phyloP scores from a whole-genome alignment of 2,329 filamentous ascomycete genomes.

The Pestalotiopsis sp. region DNA sequence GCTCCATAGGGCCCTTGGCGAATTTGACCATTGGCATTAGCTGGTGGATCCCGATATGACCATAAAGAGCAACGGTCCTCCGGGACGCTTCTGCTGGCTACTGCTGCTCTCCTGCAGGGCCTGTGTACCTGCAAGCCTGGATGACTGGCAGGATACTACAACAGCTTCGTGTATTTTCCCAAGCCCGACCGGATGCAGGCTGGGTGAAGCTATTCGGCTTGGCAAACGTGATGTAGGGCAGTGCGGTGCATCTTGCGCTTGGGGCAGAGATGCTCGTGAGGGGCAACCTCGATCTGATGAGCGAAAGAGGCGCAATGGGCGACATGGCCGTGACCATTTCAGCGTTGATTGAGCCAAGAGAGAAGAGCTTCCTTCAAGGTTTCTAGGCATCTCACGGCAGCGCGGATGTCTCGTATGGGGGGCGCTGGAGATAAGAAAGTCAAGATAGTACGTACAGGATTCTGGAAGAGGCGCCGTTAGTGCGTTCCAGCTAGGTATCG shows the following conservation, averaged over 20 bases:
- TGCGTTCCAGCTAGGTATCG: not conserved
- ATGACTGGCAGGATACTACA: constrained; percentile 1
- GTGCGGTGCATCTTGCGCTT: not conserved
- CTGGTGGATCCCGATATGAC: constrained; percentile 6
- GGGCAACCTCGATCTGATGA: not conserved
- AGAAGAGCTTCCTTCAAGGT: not conserved
- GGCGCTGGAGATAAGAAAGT: not conserved
- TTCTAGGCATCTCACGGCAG: not conserved
- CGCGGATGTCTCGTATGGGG: not conserved
- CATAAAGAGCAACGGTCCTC: constrained; percentile 11
- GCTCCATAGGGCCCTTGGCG: not conserved
- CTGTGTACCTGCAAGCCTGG: constrained; percentile 2
- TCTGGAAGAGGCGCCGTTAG: not conserved
- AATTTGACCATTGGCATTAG: constrained; percentile 9
- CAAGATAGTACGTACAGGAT: not conserved
- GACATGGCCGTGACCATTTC: not conserved
- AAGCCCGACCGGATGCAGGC: not conserved
- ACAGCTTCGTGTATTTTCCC: not conserved
- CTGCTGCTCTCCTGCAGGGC: not conserved
- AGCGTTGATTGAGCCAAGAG: not conserved
- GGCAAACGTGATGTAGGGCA: constrained; percentile 1
- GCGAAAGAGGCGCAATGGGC: not conserved
- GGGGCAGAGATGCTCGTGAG: not conserved
- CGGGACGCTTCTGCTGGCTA: not conserved
- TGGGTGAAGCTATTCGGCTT: not conserved